Conservation (phyloP, 2,329 filamentous ascomycete genomes). For the Dothideomycetidae sp. region DNA sequence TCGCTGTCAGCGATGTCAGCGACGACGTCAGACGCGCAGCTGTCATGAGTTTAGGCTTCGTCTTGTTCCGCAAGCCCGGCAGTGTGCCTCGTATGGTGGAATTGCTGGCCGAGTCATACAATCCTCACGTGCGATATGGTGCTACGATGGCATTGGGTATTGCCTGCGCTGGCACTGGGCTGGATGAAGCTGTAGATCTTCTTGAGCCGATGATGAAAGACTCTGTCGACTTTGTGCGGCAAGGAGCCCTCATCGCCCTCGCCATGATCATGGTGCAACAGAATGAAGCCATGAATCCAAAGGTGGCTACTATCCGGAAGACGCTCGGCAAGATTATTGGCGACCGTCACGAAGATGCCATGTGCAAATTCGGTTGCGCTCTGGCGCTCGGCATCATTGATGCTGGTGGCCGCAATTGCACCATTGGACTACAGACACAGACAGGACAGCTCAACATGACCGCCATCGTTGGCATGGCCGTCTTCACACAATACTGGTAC, state of each 20-base stretch:
- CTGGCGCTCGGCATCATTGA: slow-evolving; percentile 94
- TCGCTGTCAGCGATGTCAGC: slow-evolving; percentile 94
- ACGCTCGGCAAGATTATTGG: slow-evolving; percentile 85
- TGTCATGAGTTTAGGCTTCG: slow-evolving; percentile 96
- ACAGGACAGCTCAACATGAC: slow-evolving; percentile 98
- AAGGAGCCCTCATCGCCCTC: slow-evolving; percentile 84
- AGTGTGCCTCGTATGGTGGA: slow-evolving; percentile 98
- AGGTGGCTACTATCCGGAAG: slow-evolving; percentile 81
- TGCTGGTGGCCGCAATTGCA: slow-evolving; percentile 94
- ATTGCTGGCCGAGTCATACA: slow-evolving; percentile 94
- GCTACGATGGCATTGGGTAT: slow-evolving; percentile 98
- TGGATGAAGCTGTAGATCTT: slow-evolving; percentile 91
- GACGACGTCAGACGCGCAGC: slow-evolving; percentile 93
- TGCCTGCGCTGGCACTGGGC: slow-evolving; percentile 87
- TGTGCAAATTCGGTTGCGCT: slow-evolving; percentile 96
- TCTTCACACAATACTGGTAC: slow-evolving; percentile 99
- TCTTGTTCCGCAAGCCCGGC: slow-evolving; percentile 92
- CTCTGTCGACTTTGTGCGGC: slow-evolving; percentile 92
- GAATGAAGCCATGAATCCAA: slow-evolving; percentile 96
- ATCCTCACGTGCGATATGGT: slow-evolving; percentile 93
- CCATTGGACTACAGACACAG: slow-evolving; percentile 92
- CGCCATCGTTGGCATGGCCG: slow-evolving; percentile 91
- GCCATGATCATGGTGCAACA: slow-evolving; percentile 99
- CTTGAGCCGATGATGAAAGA: slow-evolving; percentile 99
- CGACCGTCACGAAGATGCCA: slow-evolving; percentile 94